Percentiles rank a stretch among this genome's conserved stretches.
Evolutionary conservation across 495 filamentous ascomycete species (phyloP).

Genomic region (Parathielavia appendiculata): DNA sequence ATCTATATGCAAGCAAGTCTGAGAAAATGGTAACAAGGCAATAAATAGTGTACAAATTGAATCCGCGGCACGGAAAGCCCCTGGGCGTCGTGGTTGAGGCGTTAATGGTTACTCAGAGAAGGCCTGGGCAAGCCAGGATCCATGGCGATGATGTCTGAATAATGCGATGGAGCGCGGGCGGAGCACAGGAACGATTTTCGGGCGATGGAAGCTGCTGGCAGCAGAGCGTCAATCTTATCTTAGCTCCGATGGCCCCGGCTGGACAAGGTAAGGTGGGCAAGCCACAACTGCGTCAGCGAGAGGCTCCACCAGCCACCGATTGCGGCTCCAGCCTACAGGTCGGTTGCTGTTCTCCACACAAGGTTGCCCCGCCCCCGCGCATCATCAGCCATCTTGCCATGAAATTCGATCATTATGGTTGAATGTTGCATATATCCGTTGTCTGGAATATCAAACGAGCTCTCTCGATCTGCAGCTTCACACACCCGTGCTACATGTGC

Average conservation of each 20-base stretch:
- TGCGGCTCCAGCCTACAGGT: no score
- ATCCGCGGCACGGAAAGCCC: background rate
- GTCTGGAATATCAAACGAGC: no score
- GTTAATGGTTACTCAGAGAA: constrained; percentile 18
- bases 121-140: constrained; percentile 17
- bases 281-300: background rate
- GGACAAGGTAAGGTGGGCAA: background rate
- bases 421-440: background rate
- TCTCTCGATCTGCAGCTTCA: no score
- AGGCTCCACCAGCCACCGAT: background rate
- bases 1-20: constrained; percentile 2
- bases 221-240: constrained; percentile 4
- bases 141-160: constrained; percentile 29
- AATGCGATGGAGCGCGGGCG: constrained; percentile 19
- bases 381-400: background rate
- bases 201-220: constrained; percentile 21
- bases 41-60: constrained; percentile 20
- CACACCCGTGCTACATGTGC: no score
- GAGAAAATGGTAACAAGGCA: background rate
- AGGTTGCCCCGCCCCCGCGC: constrained; percentile 2
- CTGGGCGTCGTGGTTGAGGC: constrained; percentile 4
- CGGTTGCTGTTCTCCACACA: background rate
- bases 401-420: background rate
- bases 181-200: constrained; percentile 11
- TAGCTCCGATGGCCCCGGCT: constrained; percentile 2